A percentile compares a stretch with the other conserved stretches of the same genome.
Evolutionary conservation across 2,329 filamentous ascomycete species (phyloP).

Genomic region (Didymella exigua): DNA sequence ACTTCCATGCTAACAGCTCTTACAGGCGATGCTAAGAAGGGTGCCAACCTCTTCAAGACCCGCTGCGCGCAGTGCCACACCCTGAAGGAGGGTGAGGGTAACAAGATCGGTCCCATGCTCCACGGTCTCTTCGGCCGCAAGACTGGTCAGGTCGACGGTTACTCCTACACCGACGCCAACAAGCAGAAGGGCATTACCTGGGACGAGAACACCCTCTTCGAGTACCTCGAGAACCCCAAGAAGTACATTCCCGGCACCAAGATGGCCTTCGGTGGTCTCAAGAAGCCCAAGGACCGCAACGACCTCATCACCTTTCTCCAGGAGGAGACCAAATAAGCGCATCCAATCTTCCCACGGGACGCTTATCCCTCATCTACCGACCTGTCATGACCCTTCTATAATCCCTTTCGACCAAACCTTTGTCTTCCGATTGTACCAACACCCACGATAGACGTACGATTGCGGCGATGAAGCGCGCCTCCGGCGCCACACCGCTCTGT

Average conservation of each 20-base stretch:
- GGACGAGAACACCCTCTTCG: slow-evolving; percentile 86
- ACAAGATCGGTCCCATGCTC: slow-evolving; percentile 98
- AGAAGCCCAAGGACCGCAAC: slow-evolving; percentile 99
- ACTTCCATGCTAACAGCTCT: slow-evolving; percentile 29
- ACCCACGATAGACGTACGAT: slow-evolving; percentile 50
- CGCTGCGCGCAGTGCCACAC: slow-evolving; percentile 99
- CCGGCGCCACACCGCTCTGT: slow-evolving; percentile 33
- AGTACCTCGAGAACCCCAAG: slow-evolving; percentile 99
- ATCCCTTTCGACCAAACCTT: slow-evolving; percentile 32
- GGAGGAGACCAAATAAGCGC: slow-evolving; percentile 70
- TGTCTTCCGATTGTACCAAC: slow-evolving; percentile 44
- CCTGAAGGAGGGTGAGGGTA: slow-evolving; percentile 83
- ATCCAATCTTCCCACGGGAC: slow-evolving; percentile 24
- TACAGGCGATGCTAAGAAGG: slow-evolving; percentile 90
- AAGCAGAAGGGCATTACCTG: slow-evolving; percentile 93
- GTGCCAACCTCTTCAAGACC: slow-evolving; percentile 98
- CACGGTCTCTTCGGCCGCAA: slow-evolving; percentile 98
- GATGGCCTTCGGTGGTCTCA: slow-evolving; percentile 99
- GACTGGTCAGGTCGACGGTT: slow-evolving; percentile 88
- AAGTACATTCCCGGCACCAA: slow-evolving; percentile 99
- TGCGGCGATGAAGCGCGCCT: slow-evolving; percentile 33
- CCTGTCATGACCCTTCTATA: slow-evolving; percentile 36
- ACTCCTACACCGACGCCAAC: slow-evolving; percentile 99
- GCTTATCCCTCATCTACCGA: slow-evolving; percentile 27
- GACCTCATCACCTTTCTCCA: slow-evolving; percentile 90